A percentile compares a stretch with the other conserved stretches of the same genome.
phyloP scores from a whole-genome alignment of 257 asterid genomes.

The Solanum virginianum region DNA sequence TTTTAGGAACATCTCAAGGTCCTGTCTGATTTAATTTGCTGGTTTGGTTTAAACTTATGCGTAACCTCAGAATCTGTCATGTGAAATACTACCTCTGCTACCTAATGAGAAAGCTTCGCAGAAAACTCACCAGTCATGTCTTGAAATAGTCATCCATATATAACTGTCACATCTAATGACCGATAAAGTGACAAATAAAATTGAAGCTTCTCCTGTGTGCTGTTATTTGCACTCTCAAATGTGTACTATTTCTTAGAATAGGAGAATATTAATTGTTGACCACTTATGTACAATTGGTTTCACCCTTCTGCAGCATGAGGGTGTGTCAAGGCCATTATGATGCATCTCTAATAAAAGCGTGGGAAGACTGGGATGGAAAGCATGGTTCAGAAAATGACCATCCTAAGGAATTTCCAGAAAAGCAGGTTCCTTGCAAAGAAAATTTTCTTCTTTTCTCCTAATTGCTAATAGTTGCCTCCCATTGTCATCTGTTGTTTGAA shows the following conservation, averaged over 20 bases:
- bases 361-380: slow-evolving; percentile 88
- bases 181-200: background rate
- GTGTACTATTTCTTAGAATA: background rate
- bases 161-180: background rate
- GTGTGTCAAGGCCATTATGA: slow-evolving; percentile 86
- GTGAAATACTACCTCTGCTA: background rate
- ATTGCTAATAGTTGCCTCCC: background rate
- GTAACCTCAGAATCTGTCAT: background rate
- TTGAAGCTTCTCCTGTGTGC: background rate
- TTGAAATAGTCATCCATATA: background rate
- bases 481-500: background rate
- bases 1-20: background rate
- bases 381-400: slow-evolving; percentile 84
- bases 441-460: background rate
- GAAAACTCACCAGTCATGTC: background rate
- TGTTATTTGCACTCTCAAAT: background rate
- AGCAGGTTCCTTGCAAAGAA: slow-evolving; percentile 44
- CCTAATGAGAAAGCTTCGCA: background rate
- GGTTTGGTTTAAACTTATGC: background rate
- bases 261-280: background rate
- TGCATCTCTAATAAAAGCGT: slow-evolving; percentile 60
- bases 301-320: slow-evolving; percentile 38
- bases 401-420: slow-evolving; percentile 65
- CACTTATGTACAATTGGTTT: background rate
- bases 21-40: background rate